Percentiles rank a stretch among this genome's conserved stretches.
Evolutionary conservation across 225 moss, liverwort and hornwort genomes (phyloP).

Genomic region (Pseudisothecium myosuroides): DNA sequence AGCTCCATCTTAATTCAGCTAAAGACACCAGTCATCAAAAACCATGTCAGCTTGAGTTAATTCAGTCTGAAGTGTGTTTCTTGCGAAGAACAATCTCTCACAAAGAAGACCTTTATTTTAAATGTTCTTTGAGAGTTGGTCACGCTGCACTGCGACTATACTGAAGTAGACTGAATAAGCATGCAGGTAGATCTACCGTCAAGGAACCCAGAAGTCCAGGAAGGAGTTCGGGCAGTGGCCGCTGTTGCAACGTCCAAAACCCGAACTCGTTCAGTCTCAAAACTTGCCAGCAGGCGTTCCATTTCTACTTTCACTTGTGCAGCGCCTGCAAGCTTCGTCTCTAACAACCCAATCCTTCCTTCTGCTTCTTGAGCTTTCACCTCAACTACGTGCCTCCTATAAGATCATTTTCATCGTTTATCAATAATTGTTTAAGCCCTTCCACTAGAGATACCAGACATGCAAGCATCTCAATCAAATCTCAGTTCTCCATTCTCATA

Average conservation of each 20-base stretch:
- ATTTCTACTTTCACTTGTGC: conserved; percentile 43
- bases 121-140: neutral
- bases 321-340: conserved; percentile 50
- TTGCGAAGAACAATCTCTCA: neutral
- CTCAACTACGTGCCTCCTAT: conserved; percentile 41
- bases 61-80: neutral
- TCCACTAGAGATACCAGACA: neutral
- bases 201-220: conserved; percentile 74
- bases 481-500: neutral
- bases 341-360: conserved; percentile 37
- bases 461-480: neutral
- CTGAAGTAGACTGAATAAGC: neutral
- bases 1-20: conserved; percentile 77
- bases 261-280: conserved; percentile 45
- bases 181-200: conserved; percentile 37
- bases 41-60: neutral
- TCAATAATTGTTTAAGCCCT: neutral
- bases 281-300: conserved; percentile 41
- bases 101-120: neutral
- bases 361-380: conserved; percentile 33
- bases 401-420: conserved; percentile 8
- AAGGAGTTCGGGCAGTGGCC: conserved; percentile 49
- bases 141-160: neutral
- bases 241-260: conserved; percentile 28
- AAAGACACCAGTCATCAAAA: conserved; percentile 1